Evolutionary conservation across 441 rosid genomes (phyloP), one percentile per base, ranked within the genome.

Genomic region (Brassica balearica): DNA sequence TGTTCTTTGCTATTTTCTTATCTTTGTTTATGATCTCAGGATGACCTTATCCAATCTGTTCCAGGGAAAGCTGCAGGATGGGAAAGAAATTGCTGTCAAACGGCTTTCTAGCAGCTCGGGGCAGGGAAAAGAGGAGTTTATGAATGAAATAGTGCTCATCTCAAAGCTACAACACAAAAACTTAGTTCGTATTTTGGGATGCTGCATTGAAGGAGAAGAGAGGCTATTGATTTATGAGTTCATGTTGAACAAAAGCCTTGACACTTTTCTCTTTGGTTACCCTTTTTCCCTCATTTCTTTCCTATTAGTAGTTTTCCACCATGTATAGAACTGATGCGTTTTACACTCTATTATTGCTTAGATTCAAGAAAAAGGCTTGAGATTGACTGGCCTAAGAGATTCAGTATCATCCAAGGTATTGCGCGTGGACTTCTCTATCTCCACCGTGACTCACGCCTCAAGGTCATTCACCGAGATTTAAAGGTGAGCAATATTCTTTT

Each of bases 141-240:
- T 69, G 84, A 86, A 85, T 59, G 90, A 87, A 76, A 78, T 86
- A 32, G 9, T 73, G 55, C 58, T 87, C 38, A 87, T 87, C 29
- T 86, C 90, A 1, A 73, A 86, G 48, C 86, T 86, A 10, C 88
- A 87, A 67, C 93, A 89, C n/a, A 46, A 69, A 34, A 87, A 87
- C 76, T 87, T 89, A 5, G 88, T 86, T 23, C 48, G 85, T 23
- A 68, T 89, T 20, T 74, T 85, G 5, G 87, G 92, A 20, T 85
- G 83, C 4, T 87, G 86, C 56, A 66, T 84, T 12, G 83, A 86
- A 46, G 81, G 83, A 66, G 84, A 86, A 55, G 88, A 87, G 17
- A 87, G 71, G 70, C 79, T 88, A 71, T 9, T 87, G 59, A 74
- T 87, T 11, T 88, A 88, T 38, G 90, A 87, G 69, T 84, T 73